Conservation (phyloP, 192 early-diverging fungal genomes). For the Glomus cerebriforme region DNA sequence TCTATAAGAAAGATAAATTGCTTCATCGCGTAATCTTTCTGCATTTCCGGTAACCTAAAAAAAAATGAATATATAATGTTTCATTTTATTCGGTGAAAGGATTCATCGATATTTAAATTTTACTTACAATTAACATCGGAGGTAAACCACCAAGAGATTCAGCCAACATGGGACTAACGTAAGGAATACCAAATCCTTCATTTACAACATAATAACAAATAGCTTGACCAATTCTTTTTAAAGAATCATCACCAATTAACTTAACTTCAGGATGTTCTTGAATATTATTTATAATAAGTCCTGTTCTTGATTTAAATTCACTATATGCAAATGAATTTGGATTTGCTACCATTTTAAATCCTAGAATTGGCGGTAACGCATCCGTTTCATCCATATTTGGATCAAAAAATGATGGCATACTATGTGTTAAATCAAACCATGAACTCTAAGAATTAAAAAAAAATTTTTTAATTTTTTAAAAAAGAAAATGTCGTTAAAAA, state of each 20-base stretch:
- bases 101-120: neutral
- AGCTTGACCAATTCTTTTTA: conserved; percentile 20
- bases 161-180: conserved; percentile 52
- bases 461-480: neutral
- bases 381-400: conserved; percentile 37
- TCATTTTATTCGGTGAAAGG: neutral
- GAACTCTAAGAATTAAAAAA: neutral
- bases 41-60: conserved; percentile 45
- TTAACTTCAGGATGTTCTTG: neutral
- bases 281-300: conserved; percentile 20
- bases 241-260: neutral
- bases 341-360: conserved; percentile 22
- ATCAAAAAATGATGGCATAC: conserved; percentile 44
- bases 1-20: conserved; percentile 47
- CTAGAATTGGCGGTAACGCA: conserved; percentile 32
- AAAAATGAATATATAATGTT: neutral
- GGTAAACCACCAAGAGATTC: conserved; percentile 43
- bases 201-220: conserved; percentile 52
- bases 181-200: conserved; percentile 41
- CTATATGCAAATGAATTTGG: conserved; percentile 33
- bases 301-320: conserved; percentile 34
- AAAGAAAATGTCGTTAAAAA: neutral
- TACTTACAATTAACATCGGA: conserved; percentile 47
- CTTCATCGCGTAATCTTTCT: conserved; percentile 52
- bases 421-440: conserved; percentile 52